Conservation (phyloP, 495 filamentous ascomycete species). For the Penicillium angulare region DNA sequence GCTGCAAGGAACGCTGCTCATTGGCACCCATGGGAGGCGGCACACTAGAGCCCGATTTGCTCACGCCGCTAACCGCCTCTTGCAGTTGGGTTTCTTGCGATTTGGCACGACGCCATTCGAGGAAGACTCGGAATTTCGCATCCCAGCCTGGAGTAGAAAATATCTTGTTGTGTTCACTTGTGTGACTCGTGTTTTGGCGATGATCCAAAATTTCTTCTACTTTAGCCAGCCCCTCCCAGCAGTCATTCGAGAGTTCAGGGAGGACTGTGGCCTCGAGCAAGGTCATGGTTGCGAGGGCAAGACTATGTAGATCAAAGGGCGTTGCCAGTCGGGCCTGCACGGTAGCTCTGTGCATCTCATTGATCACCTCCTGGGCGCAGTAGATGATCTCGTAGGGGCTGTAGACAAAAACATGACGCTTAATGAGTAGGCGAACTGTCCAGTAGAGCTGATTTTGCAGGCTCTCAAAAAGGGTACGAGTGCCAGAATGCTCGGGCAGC, state of each 20-base stretch:
- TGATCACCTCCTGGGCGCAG: conserved; percentile 57
- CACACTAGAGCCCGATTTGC: conserved; percentile 17
- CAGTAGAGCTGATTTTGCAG: conserved; percentile 71
- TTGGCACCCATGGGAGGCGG: conserved; percentile 45
- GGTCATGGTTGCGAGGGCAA: conserved; percentile 63
- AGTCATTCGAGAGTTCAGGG: conserved; percentile 39
- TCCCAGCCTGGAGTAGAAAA: conserved; percentile 45
- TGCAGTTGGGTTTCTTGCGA: conserved; percentile 40
- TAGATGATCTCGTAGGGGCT: conserved; percentile 61
- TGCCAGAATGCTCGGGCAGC: conserved; percentile 24
- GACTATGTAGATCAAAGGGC: conserved; percentile 73
- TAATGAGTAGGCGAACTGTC: conserved; percentile 64
- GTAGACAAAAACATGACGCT: conserved; percentile 54
- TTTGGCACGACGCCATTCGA: conserved; percentile 44
- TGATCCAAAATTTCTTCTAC: conserved; percentile 47
- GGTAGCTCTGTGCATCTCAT: conserved; percentile 54
- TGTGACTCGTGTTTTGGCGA: conserved; percentile 29
- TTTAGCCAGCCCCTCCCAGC: conserved; percentile 44
- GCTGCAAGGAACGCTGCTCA: conserved; percentile 56
- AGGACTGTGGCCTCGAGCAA: conserved; percentile 63
- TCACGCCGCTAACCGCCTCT: conserved; percentile 25
- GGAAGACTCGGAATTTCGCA: conserved; percentile 46
- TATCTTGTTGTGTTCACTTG: conserved; percentile 36
- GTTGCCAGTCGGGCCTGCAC: conserved; percentile 39
- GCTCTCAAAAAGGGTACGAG: conserved; percentile 37